Base-by-base conservation (phyloP, 2,329 filamentous ascomycete species). In the Neoascochyta sp. region DNA sequence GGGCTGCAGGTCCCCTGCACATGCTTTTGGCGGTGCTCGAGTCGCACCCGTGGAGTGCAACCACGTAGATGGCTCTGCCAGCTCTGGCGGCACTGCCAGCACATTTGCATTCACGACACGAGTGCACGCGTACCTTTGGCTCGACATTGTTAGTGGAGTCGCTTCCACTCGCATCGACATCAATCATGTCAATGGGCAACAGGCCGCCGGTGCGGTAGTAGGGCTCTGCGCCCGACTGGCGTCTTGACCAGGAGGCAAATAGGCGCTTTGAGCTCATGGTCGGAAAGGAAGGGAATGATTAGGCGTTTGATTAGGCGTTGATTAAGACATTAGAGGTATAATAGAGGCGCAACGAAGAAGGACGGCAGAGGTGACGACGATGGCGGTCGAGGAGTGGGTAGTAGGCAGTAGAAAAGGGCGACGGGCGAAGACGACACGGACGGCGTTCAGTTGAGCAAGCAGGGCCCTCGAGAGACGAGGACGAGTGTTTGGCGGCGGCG, bases 221-320 rank as follows among this genome's bases (percentile, higher is more conserved):
- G 10, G 50, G 37, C 29, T 64, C 63, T 28, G 54, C 41, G 44
- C 45, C 27, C 35, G 57, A 45, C 49, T 59, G 48, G 44, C 64
- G 49, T 52, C 65, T 68, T 9, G 63, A 65, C 66, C 67, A 68
- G 25, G 64, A 66, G 27, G 20, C 5, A 12, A 66, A 65, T 38
- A 68, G 62, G 29, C 63, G 65, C 29, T 64, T 68, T 14, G 64
- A 55, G 7, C 51, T 54, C 62, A 67, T 67, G 19, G 41, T 34
- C 34, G 36, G 19, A 34, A n/a, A n/a, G n/a, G n/a, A n/a, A n/a
- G n/a, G n/a, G n/a, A 22, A 15, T 13, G 11, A 4, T 10, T 16
- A 13, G 15, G 29, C 12, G 18, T 21, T 24, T 26, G 29, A 26
- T n/a, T 27, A 22, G n/a, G 24, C 27, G 26, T 30, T 33, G 12